Evolutionary conservation across 352 stramenopile genomes (phyloP), one percentile per base, ranked within the genome.

Genomic region (Globisporangium canariense): DNA sequence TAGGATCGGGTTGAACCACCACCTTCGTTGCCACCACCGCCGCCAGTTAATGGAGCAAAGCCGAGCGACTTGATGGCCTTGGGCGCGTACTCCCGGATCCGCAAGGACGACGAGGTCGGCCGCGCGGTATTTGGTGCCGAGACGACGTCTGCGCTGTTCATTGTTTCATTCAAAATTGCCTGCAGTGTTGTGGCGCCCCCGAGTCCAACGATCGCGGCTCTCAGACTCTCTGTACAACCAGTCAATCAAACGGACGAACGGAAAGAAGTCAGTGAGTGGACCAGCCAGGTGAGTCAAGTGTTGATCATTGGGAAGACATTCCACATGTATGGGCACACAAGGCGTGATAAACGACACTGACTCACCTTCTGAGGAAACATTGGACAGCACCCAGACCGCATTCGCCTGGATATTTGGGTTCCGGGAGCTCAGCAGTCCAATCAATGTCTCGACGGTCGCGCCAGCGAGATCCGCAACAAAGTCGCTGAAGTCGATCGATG

Each of bases 351-450:
- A 11, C 25, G 25, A 16, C 10, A n/a, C 16, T 8, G 20, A 47
- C 64, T 63, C 59, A 91, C 81, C 80, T 76, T 90, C 75, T 10
- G 54, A 69, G 0, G 75, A 89, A 20, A 91, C 78, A 47, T 93
- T 93, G 13, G 82, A 90, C 20, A 93, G 70, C 2, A 93, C 77
- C 85, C 85, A 91, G 2, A 91, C 85, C 16, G 79, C 76, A 54
- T 90, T 89, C 25, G 85, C 80, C 58, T 91, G 81, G 8, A 91
- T 75, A 40, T 74, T 78, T 4, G 69, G 51, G 40, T 78, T 88
- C 60, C 74, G 83, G 32, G 81, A 84, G 34, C 57, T 71, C 49
- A 93, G 54, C 11, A 90, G 67, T 1, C 40, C 41, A 1, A 93
- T 58, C 22, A 93, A 45, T 4, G 66, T 69, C 28, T 79, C 71